Base-by-base conservation (phyloP, 495 filamentous ascomycete genomes). In the Parathielavia appendiculata region DNA sequence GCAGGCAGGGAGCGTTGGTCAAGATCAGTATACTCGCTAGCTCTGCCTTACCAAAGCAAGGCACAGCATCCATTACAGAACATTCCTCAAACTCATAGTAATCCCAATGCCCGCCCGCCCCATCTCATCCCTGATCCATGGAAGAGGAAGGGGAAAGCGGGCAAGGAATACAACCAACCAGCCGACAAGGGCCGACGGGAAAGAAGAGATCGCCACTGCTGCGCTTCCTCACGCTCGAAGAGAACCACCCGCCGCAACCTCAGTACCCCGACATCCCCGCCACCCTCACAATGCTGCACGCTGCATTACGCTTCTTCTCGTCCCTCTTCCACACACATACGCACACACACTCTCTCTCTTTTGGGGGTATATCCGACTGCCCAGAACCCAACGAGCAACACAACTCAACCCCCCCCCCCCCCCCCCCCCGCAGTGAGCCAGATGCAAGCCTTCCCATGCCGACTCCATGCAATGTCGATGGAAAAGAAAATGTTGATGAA, bases 351-450 rank as follows among this genome's bases (percentile, higher is more conserved):
- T 38, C 20, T 32, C 38, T 43, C 51, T 43, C 36, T 53, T 53
- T 53, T 43, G 51, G 49, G 48, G 51, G 51, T 53, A 53, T 53
- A 53, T 41, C 51, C 51, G 51, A 30, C 51, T 19, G 51, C 51
- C 51, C 51, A 32, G 34, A 53, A 43, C 51, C 51, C 41, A 36
- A 23, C 17, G 41, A 23, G 53, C 20, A 46, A 36, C n/a, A 45
- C 39, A 38, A 45, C 52, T 54, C 52, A 54, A 54, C 39, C 39
- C 39, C 34, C 36, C 26, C 38, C 17, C 39, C 34, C 36, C 26
- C 38, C 17, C 2, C 26, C 30, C 23, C 41, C 35, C 52, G 22
- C 40, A 17, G 32, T 46, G 52, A 54, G 26, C 36, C 30, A 34
- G 16, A 43, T 56, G 43, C 54, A 56, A 26, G 35, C 40, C 45